Percentiles rank a stretch among this genome's conserved stretches.
phyloP scores from a whole-genome alignment of 2,329 filamentous ascomycete genomes.

The Fusarium subglutinans region DNA sequence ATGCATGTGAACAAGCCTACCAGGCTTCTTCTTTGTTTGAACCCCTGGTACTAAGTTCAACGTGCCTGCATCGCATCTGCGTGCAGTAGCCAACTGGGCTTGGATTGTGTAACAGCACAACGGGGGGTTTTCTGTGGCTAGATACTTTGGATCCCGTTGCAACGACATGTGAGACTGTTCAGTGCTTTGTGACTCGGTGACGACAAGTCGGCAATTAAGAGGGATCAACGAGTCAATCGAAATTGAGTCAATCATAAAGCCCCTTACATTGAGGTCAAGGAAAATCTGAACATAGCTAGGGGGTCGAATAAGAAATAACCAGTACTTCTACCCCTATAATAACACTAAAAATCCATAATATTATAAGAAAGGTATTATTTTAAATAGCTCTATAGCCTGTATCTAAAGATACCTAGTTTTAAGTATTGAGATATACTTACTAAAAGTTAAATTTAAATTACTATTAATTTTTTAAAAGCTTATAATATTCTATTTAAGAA shows the following conservation, averaged over 20 bases:
- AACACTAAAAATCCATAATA: too few species aligned
- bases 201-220: not conserved
- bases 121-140: not conserved
- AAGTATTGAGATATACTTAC: too few species aligned
- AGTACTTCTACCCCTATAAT: too few species aligned
- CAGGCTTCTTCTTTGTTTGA: not conserved
- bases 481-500: too few species aligned
- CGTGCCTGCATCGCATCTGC: conserved; percentile 9
- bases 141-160: not conserved
- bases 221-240: conserved; percentile 1
- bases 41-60: conserved; percentile 1
- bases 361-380: too few species aligned
- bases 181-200: not conserved
- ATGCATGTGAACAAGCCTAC: not conserved
- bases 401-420: too few species aligned
- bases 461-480: too few species aligned
- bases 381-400: too few species aligned
- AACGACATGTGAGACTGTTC: not conserved
- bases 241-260: not conserved
- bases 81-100: not conserved
- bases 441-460: too few species aligned
- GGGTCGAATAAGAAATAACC: too few species aligned
- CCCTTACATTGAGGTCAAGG: conserved; percentile 15
- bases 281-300: not conserved
- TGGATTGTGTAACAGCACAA: not conserved